Evolutionary conservation across 441 rosid genomes (phyloP).

Genomic region (Omphalea diandra): DNA sequence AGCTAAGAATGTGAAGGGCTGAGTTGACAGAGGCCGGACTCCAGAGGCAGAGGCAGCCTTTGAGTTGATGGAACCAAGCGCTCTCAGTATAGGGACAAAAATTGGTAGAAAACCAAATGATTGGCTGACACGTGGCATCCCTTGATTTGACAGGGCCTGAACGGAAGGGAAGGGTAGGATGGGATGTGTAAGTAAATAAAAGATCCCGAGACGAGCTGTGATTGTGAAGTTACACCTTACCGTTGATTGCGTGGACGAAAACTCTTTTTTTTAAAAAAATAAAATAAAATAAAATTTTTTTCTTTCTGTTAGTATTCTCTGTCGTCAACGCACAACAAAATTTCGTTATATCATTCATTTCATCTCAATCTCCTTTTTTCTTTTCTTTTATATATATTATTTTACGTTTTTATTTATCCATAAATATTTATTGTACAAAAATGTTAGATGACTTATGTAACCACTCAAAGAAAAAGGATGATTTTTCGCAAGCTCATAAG

Average conservation of each 20-base stretch:
- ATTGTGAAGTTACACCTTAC: slow-evolving; percentile 53
- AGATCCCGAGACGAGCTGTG: slow-evolving; percentile 7
- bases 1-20: not conserved
- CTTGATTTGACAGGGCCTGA: slow-evolving; percentile 29
- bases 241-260: slow-evolving; percentile 71
- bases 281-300: not conserved
- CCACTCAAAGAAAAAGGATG: not conserved
- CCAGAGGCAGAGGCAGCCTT: slow-evolving; percentile 10
- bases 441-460: slow-evolving; percentile 6
- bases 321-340: slow-evolving; percentile 21
- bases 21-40: too few species aligned
- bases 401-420: not conserved
- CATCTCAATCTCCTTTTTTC: not conserved
- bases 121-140: slow-evolving; percentile 44
- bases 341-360: slow-evolving; percentile 21
- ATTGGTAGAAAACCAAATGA: slow-evolving; percentile 32
- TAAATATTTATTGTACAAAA: not conserved
- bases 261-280: slow-evolving; percentile 20
- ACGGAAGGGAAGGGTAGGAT: not conserved
- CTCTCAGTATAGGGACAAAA: slow-evolving; percentile 25
- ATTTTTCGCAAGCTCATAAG: too few species aligned
- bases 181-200: slow-evolving; percentile 1
- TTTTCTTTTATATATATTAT: not conserved
- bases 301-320: slow-evolving; percentile 13
- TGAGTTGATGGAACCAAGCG: slow-evolving; percentile 32